These are phyloP conservation scores for Hyaloscypha bicolor DNA, from an alignment of 495 filamentous ascomycete species.

Conservation along the genomic window DNA sequence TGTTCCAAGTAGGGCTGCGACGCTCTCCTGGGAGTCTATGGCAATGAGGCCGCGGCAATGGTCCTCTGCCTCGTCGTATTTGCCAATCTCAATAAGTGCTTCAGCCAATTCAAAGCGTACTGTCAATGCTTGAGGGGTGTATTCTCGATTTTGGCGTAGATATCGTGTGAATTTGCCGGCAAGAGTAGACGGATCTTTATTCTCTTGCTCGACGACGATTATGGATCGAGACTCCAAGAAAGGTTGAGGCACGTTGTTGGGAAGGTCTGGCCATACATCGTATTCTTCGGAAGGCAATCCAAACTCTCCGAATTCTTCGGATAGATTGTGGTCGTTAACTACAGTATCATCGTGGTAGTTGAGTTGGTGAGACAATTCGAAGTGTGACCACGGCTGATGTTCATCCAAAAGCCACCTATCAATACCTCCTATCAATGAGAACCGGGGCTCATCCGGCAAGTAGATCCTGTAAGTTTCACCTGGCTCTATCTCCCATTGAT, in stretches of 20 bases:
- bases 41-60: not conserved
- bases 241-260: not conserved
- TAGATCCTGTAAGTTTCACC: not conserved
- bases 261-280: not conserved
- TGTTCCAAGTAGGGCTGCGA: not conserved
- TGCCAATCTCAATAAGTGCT: not conserved
- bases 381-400: not conserved
- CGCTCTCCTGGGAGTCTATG: not conserved
- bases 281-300: not conserved
- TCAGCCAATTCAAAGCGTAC: not conserved
- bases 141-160: not conserved
- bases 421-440: not conserved
- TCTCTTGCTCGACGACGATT: not conserved
- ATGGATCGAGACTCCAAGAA: constrained; percentile 1
- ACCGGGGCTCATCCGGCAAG: not conserved
- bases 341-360: not conserved
- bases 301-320: not conserved
- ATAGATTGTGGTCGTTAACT: not conserved
- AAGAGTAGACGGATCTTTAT: not conserved
- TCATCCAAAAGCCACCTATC: constrained; percentile 5
- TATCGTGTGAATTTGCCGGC: not conserved
- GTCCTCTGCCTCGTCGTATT: constrained; percentile 2
- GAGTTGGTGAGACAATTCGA: not conserved
- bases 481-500: not conserved
- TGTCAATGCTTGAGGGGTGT: not conserved